Base-by-base conservation (phyloP, 176 grass and related monocot species). In the Juncus inflexus region DNA sequence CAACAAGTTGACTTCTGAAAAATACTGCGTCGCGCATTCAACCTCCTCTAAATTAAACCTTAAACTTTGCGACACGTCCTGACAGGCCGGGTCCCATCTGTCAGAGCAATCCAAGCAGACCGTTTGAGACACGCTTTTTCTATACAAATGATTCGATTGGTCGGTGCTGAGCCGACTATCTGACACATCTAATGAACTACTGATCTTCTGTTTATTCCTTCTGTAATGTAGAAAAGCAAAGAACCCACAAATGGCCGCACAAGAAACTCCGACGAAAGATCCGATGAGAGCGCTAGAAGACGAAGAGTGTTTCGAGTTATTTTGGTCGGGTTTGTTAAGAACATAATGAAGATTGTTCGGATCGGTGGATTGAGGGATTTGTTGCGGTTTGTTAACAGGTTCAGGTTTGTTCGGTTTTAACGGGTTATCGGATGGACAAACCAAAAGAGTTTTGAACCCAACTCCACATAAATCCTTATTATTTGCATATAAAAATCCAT, bases 21-120 rank as follows among this genome's bases (percentile, higher is more conserved):
- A 90, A 76, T 90, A 80, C n/a, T 90, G 87, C 0, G 87, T 90
- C 6, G 87, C 87, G 16, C 87, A 90, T 12, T 90, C 87, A 35
- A 70, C 67, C 68, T 90, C 87, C 58, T 90, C 87, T 0, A 90
- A 64, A 12, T 90, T 90, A 76, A 83, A 90, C 42, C 87, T 64
- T 7, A 90, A 78, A 4, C 87, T 83, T 11, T 74, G 77, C 0
- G 80, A 90, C n/a, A 80, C 79, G 67, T 86, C 77, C 40, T 83
- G 79, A 0, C 67, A 69, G 19, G 76, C 80, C 15, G 83, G 67
- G 4, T 86, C 87, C 87, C 86, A 90, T 12, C 70, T 76, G 54
- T 79, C 72, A 0, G 82, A 90, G 58, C 79, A 91, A 61, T 84
- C 84, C 1, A 81, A 72, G 6, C 73, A 81, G 78, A 91, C 83